Conservation (phyloP, 495 filamentous ascomycete species). For the Aspergillus ostianus region DNA sequence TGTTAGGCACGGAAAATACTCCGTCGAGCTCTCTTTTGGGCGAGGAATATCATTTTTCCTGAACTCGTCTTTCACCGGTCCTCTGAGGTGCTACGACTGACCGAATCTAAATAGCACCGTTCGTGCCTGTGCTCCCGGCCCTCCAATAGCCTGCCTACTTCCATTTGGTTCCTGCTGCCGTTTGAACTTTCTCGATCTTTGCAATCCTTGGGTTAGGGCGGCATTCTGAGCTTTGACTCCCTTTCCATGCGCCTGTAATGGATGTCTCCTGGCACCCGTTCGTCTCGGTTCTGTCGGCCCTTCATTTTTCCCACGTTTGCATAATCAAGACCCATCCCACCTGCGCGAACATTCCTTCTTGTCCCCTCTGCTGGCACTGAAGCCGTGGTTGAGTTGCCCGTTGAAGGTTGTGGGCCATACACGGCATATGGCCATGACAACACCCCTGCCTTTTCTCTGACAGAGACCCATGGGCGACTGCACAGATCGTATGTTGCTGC, state of each 20-base stretch:
- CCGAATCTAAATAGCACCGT: background rate
- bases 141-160: background rate
- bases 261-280: background rate
- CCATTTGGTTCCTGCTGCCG: background rate
- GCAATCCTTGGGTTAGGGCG: background rate
- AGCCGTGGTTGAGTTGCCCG: background rate
- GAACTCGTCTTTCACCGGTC: too few relatives aligned
- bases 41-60: background rate
- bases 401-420: background rate
- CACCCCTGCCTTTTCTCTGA: too few relatives aligned
- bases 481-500: background rate
- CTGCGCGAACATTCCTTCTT: too few relatives aligned
- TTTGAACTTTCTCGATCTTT: background rate
- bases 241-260: background rate
- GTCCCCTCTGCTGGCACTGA: background rate
- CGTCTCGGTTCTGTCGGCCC: background rate
- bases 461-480: background rate
- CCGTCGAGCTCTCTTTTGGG: conserved; percentile 1
- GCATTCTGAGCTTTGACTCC: background rate
- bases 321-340: background rate
- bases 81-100: background rate
- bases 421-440: background rate
- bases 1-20: background rate
- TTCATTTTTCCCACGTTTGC: background rate
- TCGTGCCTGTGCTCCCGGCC: background rate